These are phyloP conservation scores for Vaccinium myrtillus DNA, from an alignment of 148 eudicot genomes.

Conservation along the genomic window DNA sequence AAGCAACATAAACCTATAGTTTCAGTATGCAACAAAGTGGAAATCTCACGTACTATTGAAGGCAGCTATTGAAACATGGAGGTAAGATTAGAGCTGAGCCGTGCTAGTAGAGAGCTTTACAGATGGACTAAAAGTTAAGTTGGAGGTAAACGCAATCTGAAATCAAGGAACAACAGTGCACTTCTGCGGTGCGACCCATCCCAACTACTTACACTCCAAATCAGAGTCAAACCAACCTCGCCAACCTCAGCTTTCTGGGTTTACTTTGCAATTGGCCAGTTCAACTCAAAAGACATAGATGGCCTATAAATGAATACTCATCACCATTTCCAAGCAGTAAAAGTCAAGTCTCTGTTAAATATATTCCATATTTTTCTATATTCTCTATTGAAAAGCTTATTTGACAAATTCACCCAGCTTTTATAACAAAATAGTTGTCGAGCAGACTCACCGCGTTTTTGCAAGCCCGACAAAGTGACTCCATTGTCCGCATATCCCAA, in stretches of 20 bases:
- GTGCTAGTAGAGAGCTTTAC: background rate
- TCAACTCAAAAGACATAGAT: background rate
- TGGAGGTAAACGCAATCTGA: background rate
- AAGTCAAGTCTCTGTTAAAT: background rate
- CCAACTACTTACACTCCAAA: background rate
- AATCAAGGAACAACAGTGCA: constrained; percentile 1
- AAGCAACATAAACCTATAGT: background rate
- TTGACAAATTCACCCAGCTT: constrained; percentile 13
- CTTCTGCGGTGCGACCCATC: background rate
- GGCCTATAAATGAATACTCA: background rate
- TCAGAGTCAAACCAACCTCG: background rate
- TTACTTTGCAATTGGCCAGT: background rate
- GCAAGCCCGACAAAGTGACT: constrained; percentile 97
- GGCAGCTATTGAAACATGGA: background rate
- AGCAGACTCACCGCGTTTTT: constrained; percentile 92
- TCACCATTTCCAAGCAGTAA: background rate
- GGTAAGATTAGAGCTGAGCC: background rate
- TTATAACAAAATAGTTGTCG: constrained; percentile 8
- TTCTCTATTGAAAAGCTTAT: background rate
- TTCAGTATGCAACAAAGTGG: background rate
- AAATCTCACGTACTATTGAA: background rate
- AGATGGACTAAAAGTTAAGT: background rate
- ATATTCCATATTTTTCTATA: background rate
- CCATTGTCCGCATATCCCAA: constrained; percentile 99
- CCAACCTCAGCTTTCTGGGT: background rate